Percentiles rank a stretch among this genome's conserved stretches.
Conservation (phyloP, 2,329 filamentous ascomycete species). For the Aspergillus uvarum region DNA sequence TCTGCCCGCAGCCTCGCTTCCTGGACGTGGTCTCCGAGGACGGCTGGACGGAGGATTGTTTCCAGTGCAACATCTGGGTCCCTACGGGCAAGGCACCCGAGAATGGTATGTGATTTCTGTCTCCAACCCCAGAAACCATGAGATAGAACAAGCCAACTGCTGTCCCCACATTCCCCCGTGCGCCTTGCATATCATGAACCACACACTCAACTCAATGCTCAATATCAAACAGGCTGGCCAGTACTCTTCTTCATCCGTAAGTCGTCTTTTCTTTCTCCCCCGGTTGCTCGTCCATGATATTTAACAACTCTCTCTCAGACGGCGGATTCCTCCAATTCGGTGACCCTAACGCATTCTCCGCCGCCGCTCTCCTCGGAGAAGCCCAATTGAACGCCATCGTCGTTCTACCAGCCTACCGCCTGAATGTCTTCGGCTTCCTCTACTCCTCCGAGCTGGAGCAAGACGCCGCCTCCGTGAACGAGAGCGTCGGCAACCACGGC, state of each 20-base stretch:
- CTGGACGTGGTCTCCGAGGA: slow-evolving; percentile 31
- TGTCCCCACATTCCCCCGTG: too few relatives aligned
- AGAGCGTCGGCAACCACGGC: slow-evolving; percentile 51
- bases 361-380: slow-evolving; percentile 50
- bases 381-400: slow-evolving; percentile 52
- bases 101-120: slow-evolving; percentile 25
- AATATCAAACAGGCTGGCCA: slow-evolving; percentile 48
- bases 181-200: too few relatives aligned
- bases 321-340: slow-evolving; percentile 60
- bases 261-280: slow-evolving; percentile 17
- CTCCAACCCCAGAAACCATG: neutral
- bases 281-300: neutral
- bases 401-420: slow-evolving; percentile 57
- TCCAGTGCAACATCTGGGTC: slow-evolving; percentile 58
- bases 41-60: slow-evolving; percentile 53
- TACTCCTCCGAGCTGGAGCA: slow-evolving; percentile 49
- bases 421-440: slow-evolving; percentile 59
- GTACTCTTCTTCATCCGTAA: slow-evolving; percentile 59
- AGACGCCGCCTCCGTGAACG: slow-evolving; percentile 39
- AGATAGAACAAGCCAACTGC: too few relatives aligned
- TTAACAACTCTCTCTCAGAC: slow-evolving; percentile 27
- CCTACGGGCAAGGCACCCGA: slow-evolving; percentile 48
- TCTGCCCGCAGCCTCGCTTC: slow-evolving; percentile 54
- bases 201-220: neutral
- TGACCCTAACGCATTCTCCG: slow-evolving; percentile 48